phyloP scores from a whole-genome alignment of 345 rosid genomes.

The Euclidium syriacum region DNA sequence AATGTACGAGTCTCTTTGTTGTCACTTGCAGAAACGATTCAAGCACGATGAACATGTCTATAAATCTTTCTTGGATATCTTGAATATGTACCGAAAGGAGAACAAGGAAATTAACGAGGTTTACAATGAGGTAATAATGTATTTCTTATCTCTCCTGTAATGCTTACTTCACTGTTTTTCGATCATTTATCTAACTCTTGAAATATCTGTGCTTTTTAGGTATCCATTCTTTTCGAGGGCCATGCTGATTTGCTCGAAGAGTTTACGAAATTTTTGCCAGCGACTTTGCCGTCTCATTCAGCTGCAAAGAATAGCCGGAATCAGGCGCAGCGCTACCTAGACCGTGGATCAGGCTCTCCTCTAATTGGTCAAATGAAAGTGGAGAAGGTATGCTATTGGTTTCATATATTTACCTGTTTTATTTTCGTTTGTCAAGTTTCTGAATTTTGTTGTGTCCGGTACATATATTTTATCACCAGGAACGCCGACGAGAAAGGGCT shows the following conservation, averaged over 20 bases:
- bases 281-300: slow-evolving; percentile 48
- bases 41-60: slow-evolving; percentile 80
- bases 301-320: slow-evolving; percentile 44
- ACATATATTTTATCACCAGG: slow-evolving; percentile 39
- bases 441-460: slow-evolving; percentile 15
- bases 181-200: background rate
- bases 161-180: background rate
- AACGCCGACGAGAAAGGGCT: slow-evolving; percentile 62
- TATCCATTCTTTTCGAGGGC: slow-evolving; percentile 68
- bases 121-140: slow-evolving; percentile 61
- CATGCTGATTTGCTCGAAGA: slow-evolving; percentile 89
- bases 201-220: slow-evolving; percentile 37
- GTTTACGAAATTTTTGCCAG: slow-evolving; percentile 83
- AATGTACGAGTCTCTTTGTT: slow-evolving; percentile 14
- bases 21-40: slow-evolving; percentile 70
- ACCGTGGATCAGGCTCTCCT: slow-evolving; percentile 43
- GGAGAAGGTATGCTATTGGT: slow-evolving; percentile 54
- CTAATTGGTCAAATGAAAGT: slow-evolving; percentile 46
- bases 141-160: background rate
- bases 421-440: background rate
- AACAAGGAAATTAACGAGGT: slow-evolving; percentile 89
- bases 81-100: slow-evolving; percentile 87
- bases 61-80: slow-evolving; percentile 78
- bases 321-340: slow-evolving; percentile 48
- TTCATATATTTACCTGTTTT: background rate